Percentiles rank a stretch among this genome's conserved stretches.
These are phyloP conservation scores for Acacia pycnantha DNA, from an alignment of 331 rosid genomes.

Conservation along the genomic window DNA sequence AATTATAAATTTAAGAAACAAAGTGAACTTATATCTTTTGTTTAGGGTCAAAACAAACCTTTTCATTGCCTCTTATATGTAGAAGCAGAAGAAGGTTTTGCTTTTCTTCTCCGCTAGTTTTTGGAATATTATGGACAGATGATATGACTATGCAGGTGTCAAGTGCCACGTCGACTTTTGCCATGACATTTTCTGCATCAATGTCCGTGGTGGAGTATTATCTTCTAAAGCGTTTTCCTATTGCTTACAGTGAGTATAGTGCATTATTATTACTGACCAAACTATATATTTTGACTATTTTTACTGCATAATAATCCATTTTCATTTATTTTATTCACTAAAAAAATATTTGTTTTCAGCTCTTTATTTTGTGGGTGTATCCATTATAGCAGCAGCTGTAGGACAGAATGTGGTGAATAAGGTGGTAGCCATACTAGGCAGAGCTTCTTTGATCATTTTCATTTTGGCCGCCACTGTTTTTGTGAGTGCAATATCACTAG, in stretches of 20 bases:
- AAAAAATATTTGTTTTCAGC: conserved; percentile 35
- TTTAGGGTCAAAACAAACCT: too few species aligned
- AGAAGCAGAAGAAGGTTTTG: too few species aligned
- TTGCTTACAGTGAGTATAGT: conserved; percentile 50
- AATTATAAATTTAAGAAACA: too few species aligned
- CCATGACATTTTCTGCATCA: conserved; percentile 78
- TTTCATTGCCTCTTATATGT: too few species aligned
- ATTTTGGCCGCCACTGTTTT: conserved; percentile 56
- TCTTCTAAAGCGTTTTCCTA: conserved; percentile 71
- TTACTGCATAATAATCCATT: neutral
- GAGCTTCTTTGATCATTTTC: conserved; percentile 77
- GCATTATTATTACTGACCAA: neutral
- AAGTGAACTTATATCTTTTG: too few species aligned
- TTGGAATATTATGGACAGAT: neutral
- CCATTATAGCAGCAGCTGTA: conserved; percentile 49
- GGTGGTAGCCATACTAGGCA: conserved; percentile 52
- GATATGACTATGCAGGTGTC: conserved; percentile 46
- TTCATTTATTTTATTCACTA: neutral
- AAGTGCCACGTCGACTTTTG: conserved; percentile 76
- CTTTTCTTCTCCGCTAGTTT: neutral
- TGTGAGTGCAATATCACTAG: conserved; percentile 63
- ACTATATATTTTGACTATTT: neutral
- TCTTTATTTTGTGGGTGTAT: conserved; percentile 53
- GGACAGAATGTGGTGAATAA: conserved; percentile 66
- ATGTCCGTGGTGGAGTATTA: conserved; percentile 86